phyloP scores from a whole-genome alignment of 2,329 filamentous ascomycete species.

The Microsporum canis region DNA sequence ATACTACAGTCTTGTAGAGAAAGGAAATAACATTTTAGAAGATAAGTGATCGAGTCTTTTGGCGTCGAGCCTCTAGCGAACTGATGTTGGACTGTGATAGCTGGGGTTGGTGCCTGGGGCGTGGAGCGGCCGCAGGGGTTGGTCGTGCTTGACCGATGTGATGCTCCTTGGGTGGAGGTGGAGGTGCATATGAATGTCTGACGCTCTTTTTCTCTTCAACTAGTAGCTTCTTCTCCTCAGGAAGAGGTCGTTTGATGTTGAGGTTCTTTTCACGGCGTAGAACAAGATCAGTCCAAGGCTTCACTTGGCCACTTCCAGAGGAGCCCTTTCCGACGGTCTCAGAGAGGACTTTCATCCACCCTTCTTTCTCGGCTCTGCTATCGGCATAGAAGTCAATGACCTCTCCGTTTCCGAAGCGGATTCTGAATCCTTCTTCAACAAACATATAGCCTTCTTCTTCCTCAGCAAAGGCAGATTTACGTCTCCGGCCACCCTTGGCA shows the following conservation, averaged over 20 bases:
- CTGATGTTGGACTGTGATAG: conserved; percentile 31
- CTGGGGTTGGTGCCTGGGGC: conserved; percentile 31
- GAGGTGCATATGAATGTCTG: conserved; percentile 2
- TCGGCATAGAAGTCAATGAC: conserved; percentile 98
- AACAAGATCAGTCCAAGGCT: conserved; percentile 53
- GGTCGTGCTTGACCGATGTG: conserved; percentile 22
- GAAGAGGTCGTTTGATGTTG: conserved; percentile 18
- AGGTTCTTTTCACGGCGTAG: conserved; percentile 38
- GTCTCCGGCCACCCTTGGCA: conserved; percentile 63
- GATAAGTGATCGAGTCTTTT: conserved; percentile 34
- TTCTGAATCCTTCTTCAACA: conserved; percentile 96
- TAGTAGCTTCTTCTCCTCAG: conserved; percentile 10
- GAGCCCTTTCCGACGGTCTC: conserved; percentile 54
- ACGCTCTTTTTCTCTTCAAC: conserved; percentile 7
- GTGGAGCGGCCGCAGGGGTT: conserved; percentile 18
- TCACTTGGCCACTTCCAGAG: conserved; percentile 34
- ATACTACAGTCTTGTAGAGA: conserved; percentile 4
- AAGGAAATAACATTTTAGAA: conserved; percentile 20
- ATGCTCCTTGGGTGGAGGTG: conserved; percentile 17
- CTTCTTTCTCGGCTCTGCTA: conserved; percentile 73
- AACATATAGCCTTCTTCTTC: conserved; percentile 99
- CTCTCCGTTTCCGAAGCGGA: conserved; percentile 96
- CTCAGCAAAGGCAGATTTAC: conserved; percentile 91
- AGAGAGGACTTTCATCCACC: conserved; percentile 81
- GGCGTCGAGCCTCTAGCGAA: conserved; percentile 24